Percentiles rank a stretch among this genome's conserved stretches.
phyloP scores from a whole-genome alignment of 2,329 filamentous ascomycete genomes.

The Xylariaceae sp. region DNA sequence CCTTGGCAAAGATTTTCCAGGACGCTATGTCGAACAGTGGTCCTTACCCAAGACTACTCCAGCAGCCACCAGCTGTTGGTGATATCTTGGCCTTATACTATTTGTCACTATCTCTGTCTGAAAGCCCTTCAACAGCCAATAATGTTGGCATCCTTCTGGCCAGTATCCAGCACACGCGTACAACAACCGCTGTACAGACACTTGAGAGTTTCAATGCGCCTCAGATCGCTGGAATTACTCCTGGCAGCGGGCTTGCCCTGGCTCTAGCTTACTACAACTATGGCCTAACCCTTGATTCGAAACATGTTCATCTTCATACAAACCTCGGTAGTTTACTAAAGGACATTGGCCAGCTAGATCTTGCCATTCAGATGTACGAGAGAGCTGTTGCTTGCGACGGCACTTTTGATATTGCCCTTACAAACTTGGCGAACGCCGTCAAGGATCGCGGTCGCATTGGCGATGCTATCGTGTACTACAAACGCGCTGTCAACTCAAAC shows the following conservation, averaged over 20 bases:
- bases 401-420: conserved; percentile 94
- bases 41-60: conserved; percentile 47
- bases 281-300: conserved; percentile 75
- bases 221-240: conserved; percentile 69
- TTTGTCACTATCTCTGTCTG: conserved; percentile 85
- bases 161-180: conserved; percentile 70
- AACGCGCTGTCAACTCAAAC: conserved; percentile 81
- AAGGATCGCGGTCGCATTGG: conserved; percentile 91
- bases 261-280: conserved; percentile 95
- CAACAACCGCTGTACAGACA: conserved; percentile 31
- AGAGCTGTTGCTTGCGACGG: conserved; percentile 85
- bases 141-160: conserved; percentile 97
- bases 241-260: conserved; percentile 80
- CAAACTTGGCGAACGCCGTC: conserved; percentile 94
- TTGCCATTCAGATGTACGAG: conserved; percentile 96
- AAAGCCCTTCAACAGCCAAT: conserved; percentile 95
- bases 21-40: conserved; percentile 81
- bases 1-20: conserved; percentile 95
- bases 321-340: conserved; percentile 94
- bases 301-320: conserved; percentile 93
- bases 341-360: conserved; percentile 86
- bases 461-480: conserved; percentile 90
- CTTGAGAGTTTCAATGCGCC: conserved; percentile 34
- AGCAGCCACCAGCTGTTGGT: conserved; percentile 69
- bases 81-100: conserved; percentile 96